Base-by-base conservation (phyloP, 2,329 filamentous ascomycete genomes). In the Amylocarpus encephaloides region DNA sequence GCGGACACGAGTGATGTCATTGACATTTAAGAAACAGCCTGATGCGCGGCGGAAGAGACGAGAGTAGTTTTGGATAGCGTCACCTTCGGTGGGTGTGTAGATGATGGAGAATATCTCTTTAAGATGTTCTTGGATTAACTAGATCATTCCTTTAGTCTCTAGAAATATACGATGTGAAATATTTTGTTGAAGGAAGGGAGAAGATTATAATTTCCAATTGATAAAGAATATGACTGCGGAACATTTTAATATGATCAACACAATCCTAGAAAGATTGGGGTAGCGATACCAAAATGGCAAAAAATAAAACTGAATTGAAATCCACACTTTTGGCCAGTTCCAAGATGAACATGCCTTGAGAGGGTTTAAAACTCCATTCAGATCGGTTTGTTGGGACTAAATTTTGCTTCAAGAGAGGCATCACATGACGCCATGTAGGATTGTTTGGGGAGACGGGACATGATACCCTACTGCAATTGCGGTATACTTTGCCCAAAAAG, bases 71-170 rank as follows among this genome's bases (percentile, higher is more conserved):
- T 88, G 80, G 45, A 95, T 95, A 0, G 90, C 90, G 36, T 94
- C 88, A 7, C 87, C 88, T 68, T 95, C 89, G 0, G 90, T 95
- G 0, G 90, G 90, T 0, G 90, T 95, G 64, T 95, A 95, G 26
- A 95, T 87, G n/a, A 95, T 73, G 36, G 84, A 82, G 63, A 94
- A 91, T 86, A 95, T 93, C 64, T 95, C 88, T 56, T 86, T 83
- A 16, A 95, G 70, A 60, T 95, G 84, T 4, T 86, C 80, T 64
- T 87, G 77, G 6, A 93, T 74, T 9, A 94, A 75, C 78, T 88
- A 43, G 1, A 18, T 16, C n/a, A 36, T 36, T 3, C 3, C 5
- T 13, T 36, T 36, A 36, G 34, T 36, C 34, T 4, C 3, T 26
- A 7, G 22, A 36, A 5, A 10, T 10, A 36, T 10, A 36, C 4